phyloP scores from a whole-genome alignment of 371 early-diverging fungal species.

The Aphelidium insulamus region DNA sequence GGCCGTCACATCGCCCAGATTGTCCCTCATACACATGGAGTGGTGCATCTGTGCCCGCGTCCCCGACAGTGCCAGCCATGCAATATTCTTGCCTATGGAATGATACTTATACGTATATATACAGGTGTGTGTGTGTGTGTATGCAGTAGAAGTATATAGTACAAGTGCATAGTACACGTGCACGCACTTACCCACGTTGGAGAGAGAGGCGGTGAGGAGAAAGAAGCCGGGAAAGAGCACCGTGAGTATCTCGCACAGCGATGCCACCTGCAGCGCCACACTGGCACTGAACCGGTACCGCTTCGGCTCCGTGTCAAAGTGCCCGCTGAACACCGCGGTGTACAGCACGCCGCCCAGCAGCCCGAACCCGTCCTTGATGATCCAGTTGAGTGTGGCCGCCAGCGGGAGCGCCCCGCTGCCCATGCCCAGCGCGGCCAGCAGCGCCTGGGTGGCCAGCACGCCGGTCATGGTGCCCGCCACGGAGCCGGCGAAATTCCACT shows the following conservation, averaged over 20 bases:
- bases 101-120: background rate
- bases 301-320: slow-evolving; percentile 53
- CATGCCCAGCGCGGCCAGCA: slow-evolving; percentile 46
- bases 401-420: slow-evolving; percentile 36
- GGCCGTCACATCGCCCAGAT: slow-evolving; percentile 55
- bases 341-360: slow-evolving; percentile 60
- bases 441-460: slow-evolving; percentile 45
- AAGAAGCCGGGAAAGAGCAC: slow-evolving; percentile 44
- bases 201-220: slow-evolving; percentile 33
- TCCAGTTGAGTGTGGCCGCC: slow-evolving; percentile 62
- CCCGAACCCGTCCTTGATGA: slow-evolving; percentile 64
- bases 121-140: background rate
- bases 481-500: slow-evolving; percentile 47
- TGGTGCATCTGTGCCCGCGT: slow-evolving; percentile 49
- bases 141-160: background rate
- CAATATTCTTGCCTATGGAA: slow-evolving; percentile 43
- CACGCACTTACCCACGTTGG: slow-evolving; percentile 33
- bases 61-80: slow-evolving; percentile 48
- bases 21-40: slow-evolving; percentile 33
- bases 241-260: slow-evolving; percentile 37
- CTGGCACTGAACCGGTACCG: slow-evolving; percentile 39
- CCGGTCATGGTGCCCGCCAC: slow-evolving; percentile 24
- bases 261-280: slow-evolving; percentile 35
- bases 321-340: slow-evolving; percentile 30
- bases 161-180: background rate